Evolutionary conservation across 2,329 filamentous ascomycete species (phyloP).

Genomic region (Xylariomycetidae sp.): DNA sequence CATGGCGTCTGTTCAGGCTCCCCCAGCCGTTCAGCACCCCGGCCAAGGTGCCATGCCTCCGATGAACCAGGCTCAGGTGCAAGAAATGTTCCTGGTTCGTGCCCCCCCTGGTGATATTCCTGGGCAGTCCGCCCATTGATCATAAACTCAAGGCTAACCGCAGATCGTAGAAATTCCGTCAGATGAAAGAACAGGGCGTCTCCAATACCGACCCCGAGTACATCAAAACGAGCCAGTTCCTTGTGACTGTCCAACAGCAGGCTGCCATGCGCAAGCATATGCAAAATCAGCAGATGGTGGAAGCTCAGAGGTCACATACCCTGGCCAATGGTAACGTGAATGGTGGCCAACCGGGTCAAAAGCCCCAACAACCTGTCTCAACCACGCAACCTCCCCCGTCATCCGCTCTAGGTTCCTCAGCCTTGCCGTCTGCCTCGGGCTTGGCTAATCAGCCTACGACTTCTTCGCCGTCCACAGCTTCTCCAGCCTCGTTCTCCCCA

Average conservation of each 20-base stretch:
- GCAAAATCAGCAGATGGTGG: slow-evolving; percentile 47
- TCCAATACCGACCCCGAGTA: slow-evolving; percentile 81
- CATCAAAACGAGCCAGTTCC: slow-evolving; percentile 73
- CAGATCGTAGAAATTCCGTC: slow-evolving; percentile 68
- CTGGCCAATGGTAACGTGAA: slow-evolving; percentile 51
- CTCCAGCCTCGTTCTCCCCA: slow-evolving; percentile 54
- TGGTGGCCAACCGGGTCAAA: slow-evolving; percentile 38
- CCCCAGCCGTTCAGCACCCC: slow-evolving; percentile 63
- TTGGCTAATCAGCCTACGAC: slow-evolving; percentile 24
- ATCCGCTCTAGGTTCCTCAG: slow-evolving; percentile 33
- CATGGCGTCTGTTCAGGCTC: slow-evolving; percentile 79
- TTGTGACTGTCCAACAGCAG: slow-evolving; percentile 66
- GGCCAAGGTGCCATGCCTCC: slow-evolving; percentile 55
- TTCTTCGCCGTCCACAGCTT: slow-evolving; percentile 28
- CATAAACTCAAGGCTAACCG: slow-evolving; percentile 36
- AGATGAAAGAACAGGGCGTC: slow-evolving; percentile 83
- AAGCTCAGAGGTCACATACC: slow-evolving; percentile 47
- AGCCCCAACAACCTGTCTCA: slow-evolving; percentile 30
- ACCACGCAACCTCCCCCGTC: slow-evolving; percentile 31
- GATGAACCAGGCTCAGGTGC: slow-evolving; percentile 71
- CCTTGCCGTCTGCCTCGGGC: slow-evolving; percentile 31
- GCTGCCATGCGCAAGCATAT: slow-evolving; percentile 54
- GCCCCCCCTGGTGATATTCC: slow-evolving; percentile 3
- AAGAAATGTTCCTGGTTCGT: slow-evolving; percentile 63
- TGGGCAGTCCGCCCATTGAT: slow-evolving; percentile 5